Conservation (phyloP, 179 eudicot species). For the Beta corolliflora region DNA sequence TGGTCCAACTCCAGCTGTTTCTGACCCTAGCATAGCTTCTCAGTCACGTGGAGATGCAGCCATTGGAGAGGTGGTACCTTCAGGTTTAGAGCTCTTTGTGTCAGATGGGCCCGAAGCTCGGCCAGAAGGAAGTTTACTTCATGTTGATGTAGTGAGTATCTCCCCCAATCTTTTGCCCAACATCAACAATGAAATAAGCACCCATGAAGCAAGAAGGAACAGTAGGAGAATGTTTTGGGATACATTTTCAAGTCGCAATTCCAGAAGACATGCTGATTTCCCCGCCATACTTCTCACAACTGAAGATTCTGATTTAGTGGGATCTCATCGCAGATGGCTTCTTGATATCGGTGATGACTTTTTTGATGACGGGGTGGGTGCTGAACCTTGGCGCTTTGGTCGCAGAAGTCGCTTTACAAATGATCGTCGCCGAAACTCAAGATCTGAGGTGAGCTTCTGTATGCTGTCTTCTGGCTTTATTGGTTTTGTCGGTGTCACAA, state of each 20-base stretch:
- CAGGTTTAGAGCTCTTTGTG: conserved; percentile 43
- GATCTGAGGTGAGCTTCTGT: conserved; percentile 61
- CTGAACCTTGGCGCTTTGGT: conserved; percentile 44
- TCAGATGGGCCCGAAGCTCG: conserved; percentile 44
- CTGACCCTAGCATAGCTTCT: conserved; percentile 38
- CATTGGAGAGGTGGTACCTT: conserved; percentile 37
- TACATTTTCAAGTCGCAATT: conserved; percentile 64
- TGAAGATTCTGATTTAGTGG: conserved; percentile 53
- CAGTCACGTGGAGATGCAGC: conserved; percentile 36
- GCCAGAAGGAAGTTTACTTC: conserved; percentile 48
- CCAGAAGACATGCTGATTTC: conserved; percentile 60
- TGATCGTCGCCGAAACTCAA: conserved; percentile 54
- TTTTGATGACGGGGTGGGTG: conserved; percentile 48
- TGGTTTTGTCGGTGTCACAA: not conserved
- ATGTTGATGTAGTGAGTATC: conserved; percentile 55
- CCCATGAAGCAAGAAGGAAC: conserved; percentile 56
- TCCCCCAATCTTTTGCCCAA: conserved; percentile 52
- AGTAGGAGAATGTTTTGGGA: conserved; percentile 73
- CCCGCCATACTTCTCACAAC: conserved; percentile 52
- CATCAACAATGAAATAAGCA: conserved; percentile 46
- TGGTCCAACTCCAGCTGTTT: conserved; percentile 33
- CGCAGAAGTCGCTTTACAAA: conserved; percentile 46
- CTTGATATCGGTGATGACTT: conserved; percentile 61
- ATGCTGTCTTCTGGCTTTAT: conserved; percentile 2
- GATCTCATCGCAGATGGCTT: conserved; percentile 77